Evolutionary conservation across 1,284 basidiomycete species (phyloP), one percentile per base, ranked within the genome.

Genomic region (Ceratobasidium sp.): DNA sequence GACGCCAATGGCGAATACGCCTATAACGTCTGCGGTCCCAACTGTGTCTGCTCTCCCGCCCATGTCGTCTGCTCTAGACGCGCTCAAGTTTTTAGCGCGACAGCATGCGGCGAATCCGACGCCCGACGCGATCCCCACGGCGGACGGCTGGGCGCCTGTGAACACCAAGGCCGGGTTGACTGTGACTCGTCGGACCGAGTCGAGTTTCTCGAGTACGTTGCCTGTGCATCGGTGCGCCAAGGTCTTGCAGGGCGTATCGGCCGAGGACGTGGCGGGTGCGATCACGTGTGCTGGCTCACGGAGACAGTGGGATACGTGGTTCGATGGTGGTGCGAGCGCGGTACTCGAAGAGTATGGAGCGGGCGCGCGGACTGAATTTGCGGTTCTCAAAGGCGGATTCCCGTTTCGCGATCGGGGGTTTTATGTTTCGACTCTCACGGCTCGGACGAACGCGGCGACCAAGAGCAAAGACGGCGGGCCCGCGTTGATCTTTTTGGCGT

Each of bases 211-310:
- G 9, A 88, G 92, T 9, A 88, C 90, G 59, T 91, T 98, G 64
- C 94, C 95, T 0, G 91, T 99, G 3, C 94, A 97, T 83, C 93
- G 93, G 79, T 96, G 95, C 0, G 93, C 94, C 83, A 94, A 96
- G 84, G 95, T 99, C 79, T 93, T 99, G 65, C 94, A 99, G 83
- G 97, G 97, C 1, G 90, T 98, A 10, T 94, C 96, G 0, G 97
- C 97, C 0, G 97, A 98, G 82, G 97, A 99, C 82, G 87, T 98
- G 17, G 92, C 91, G 0, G 88, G 91, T 0, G 88, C 94, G 15
- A 87, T 96, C 28, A 89, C 90, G 6, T 91, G 93, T 77, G 90
- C 91, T 28, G 90, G 91, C 76, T 93, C 91, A 80, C 89, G 95
- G 75, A 92, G 90, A 83, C 87, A 89, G 62, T 98, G 96, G 96